Evolutionary conservation across 2,329 filamentous ascomycete species (phyloP), one percentile per base, ranked within the genome.

Genomic region (Microdochium trichocladiopsis): DNA sequence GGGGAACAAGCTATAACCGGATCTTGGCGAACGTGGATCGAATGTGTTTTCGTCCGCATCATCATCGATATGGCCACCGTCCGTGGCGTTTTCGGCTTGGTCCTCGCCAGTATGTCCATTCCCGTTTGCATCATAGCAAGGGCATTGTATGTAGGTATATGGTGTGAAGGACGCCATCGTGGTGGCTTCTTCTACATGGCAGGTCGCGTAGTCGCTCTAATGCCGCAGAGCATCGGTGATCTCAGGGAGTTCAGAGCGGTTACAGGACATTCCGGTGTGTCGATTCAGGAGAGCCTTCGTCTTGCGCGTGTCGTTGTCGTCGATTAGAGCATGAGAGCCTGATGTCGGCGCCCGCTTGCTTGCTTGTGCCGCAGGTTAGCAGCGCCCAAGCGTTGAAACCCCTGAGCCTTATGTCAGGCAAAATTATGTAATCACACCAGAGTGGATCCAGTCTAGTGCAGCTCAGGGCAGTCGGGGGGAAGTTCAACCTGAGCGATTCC

Each of bases 1-100:
- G 1, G 94, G 93, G 65, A 93, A 96, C 28, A 99, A 77, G 58
- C 90, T 92, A 75, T 90, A 97, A 68, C 91, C 94, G 53, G 94
- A 88, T 36, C 92, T 86, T 16, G 88, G 82, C 55, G 86, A 85
- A 61, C 88, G 84, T 2, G 94, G 91, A 66, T 99, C 88, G 68
- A 99, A 96, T 3, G 89, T 87, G 56, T 80, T 78, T 16, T 22
- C 41, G 53, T 90, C 88, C 58, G 90, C 87, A 54, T 88, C 84
- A 50, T 90, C 84, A 25, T 80, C 72, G 3, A 72, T 61, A 11
- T 50, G 48, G 18, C 53, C 53, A 9, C 60, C 54, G 18, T 60
- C 58, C 9, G 60, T 52, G 22, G 56, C 65, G 47, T 67, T 67
- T 50, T 69, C 70, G 41, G 71, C 60, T 37, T 58, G 50, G 41